A percentile compares a stretch with the other conserved stretches of the same genome.
Conservation (phyloP, 768 basidiomycete genomes). For the Boletus subparvulus region DNA sequence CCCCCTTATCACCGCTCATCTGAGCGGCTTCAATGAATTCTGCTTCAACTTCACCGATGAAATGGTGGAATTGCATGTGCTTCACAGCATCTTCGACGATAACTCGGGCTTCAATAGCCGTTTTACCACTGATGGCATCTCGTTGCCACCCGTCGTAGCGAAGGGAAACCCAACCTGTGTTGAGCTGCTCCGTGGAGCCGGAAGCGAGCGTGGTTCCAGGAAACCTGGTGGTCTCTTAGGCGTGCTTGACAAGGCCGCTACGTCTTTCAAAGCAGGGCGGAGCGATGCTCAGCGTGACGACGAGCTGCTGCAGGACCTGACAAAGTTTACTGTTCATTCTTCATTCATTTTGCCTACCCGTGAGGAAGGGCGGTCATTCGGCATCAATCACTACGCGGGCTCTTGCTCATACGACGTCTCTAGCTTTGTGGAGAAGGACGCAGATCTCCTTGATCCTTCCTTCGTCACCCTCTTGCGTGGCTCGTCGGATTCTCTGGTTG, state of each 20-base stretch:
- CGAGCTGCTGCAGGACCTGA: slow-evolving; percentile 50
- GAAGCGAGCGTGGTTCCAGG: slow-evolving; percentile 44
- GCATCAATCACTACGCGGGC: slow-evolving; percentile 62
- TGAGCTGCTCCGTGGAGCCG: slow-evolving; percentile 58
- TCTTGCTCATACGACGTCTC: slow-evolving; percentile 52
- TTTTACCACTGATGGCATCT: slow-evolving; percentile 51
- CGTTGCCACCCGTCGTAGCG: slow-evolving; percentile 45
- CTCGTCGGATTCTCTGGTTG: slow-evolving; percentile 53
- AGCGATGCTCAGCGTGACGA: slow-evolving; percentile 47
- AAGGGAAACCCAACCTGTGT: slow-evolving; percentile 57
- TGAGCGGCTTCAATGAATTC: slow-evolving; percentile 62
- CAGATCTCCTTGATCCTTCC: slow-evolving; percentile 54
- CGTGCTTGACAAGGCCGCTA: slow-evolving; percentile 49
- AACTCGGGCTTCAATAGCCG: slow-evolving; percentile 44
- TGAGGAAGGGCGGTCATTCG: slow-evolving; percentile 43
- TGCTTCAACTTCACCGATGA: slow-evolving; percentile 60
- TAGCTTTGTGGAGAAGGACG: slow-evolving; percentile 48
- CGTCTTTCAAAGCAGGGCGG: slow-evolving; percentile 52
- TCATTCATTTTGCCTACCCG: slow-evolving; percentile 46
- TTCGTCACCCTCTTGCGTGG: slow-evolving; percentile 53
- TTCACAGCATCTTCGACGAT: slow-evolving; percentile 55
- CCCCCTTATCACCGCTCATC: slow-evolving; percentile 54
- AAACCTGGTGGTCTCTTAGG: slow-evolving; percentile 63
- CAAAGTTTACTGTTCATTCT: slow-evolving; percentile 46
- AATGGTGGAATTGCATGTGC: slow-evolving; percentile 55